Evolutionary conservation across 192 early-diverging fungal species (phyloP), one percentile per base, ranked within the genome.

Genomic region (Coemansia sp.): DNA sequence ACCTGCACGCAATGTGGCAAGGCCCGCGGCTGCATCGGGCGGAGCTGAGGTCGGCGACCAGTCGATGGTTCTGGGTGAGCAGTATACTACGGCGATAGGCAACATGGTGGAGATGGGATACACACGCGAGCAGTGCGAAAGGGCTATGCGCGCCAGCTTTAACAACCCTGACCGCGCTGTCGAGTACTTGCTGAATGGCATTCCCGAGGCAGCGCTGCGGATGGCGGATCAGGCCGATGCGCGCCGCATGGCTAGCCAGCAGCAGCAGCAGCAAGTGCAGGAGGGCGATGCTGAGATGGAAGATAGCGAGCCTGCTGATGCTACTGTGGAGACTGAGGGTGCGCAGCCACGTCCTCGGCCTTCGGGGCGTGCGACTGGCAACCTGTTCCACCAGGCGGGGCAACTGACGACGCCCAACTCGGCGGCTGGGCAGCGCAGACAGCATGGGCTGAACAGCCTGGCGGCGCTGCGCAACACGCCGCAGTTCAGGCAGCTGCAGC

Each of bases 71-170:
- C 27, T 91, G 18, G 97, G 97, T 36, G 62, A 86, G 60, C 87
- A 89, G 55, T 94, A 93, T 65, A 91, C 94, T 68, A 85, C 84
- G 62, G 92, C 93, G n/a, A 89, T 97, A 44, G 74, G 86, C 40
- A 94, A 92, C 74, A 92, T 99, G 89, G 87, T 97, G 57, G 95
- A 97, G 58, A 97, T 99, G 96, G 97, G 97, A 20, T 99, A 93
- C 80, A 87, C 90, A 63, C 88, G 93, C 47, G 91, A 93, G 18
- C 89, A 97, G 72, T 93, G 94, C 57, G 87, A 92, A 44, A 75
- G 78, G 62, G 97, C 97, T 11, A 95, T 99, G 92, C 91, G 96
- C 53, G 97, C 97, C 8, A 95, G 94, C 70, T 98, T 92, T 74
- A 97, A 97, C 78, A 99, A 99, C 78, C 95, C 97, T 1, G 95